Percentiles rank a stretch among this genome's conserved stretches.
Evolutionary conservation across 495 filamentous ascomycete genomes (phyloP).

Genomic region (Usnea hakonensis): DNA sequence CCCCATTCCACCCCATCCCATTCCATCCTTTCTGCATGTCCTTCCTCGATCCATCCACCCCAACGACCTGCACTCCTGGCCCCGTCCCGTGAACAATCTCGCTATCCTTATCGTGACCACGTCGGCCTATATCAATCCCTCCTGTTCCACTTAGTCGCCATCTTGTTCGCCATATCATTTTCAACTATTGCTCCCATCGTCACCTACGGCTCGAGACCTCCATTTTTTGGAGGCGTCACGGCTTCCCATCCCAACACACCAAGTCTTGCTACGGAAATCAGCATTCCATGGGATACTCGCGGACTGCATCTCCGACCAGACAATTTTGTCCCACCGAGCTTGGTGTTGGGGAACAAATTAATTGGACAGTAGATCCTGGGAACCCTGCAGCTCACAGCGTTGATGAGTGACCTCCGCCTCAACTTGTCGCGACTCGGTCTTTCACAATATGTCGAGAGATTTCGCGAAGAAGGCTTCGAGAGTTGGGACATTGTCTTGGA

Average conservation of each 20-base stretch:
- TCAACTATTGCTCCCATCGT: background rate
- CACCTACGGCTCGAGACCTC: background rate
- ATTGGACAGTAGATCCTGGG: slow-evolving; percentile 13
- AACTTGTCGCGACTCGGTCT: slow-evolving; percentile 67
- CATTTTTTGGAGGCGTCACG: background rate
- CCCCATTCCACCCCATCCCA: background rate
- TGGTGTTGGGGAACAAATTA: background rate
- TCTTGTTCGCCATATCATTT: background rate
- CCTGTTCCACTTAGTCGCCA: background rate
- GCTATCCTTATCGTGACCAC: too few species aligned
- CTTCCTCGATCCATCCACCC: background rate
- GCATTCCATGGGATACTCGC: slow-evolving; percentile 1
- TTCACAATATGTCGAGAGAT: slow-evolving; percentile 59
- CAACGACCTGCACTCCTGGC: background rate
- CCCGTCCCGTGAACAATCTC: too few species aligned
- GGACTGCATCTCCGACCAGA: background rate
- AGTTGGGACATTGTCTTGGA: slow-evolving; percentile 73
- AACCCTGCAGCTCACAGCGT: slow-evolving; percentile 4
- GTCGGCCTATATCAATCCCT: background rate
- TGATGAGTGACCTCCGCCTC: slow-evolving; percentile 50
- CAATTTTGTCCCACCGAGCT: background rate
- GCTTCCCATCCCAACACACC: background rate
- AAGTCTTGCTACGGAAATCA: background rate
- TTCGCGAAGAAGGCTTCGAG: slow-evolving; percentile 76
- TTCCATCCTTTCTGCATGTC: background rate